Conservation (phyloP, 2,329 filamentous ascomycete species). For the Fusarium austroafricanum region DNA sequence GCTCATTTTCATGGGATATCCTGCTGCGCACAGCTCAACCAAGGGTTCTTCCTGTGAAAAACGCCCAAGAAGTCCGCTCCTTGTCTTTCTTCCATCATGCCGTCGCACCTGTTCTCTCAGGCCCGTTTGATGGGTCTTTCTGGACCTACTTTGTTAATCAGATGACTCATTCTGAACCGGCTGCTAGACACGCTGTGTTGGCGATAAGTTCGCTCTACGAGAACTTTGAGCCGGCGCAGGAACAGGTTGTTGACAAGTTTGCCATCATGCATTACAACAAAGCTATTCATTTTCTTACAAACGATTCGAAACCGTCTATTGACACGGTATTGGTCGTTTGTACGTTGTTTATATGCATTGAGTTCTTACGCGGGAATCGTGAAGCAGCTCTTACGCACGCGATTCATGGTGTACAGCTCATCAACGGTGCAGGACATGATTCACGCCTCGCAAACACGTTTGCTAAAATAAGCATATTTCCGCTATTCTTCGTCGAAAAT, state of each 20-base stretch:
- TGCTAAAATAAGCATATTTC: constrained; percentile 54
- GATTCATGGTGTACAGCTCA: constrained; percentile 53
- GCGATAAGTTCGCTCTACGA: constrained; percentile 57
- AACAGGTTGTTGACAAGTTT: constrained; percentile 32
- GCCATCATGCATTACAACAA: constrained; percentile 56
- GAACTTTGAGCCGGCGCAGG: constrained; percentile 39
- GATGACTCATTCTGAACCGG: constrained; percentile 52
- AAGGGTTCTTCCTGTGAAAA: constrained; percentile 32
- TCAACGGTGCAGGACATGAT: constrained; percentile 43
- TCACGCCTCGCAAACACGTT: constrained; percentile 53
- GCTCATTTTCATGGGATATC: constrained; percentile 51
- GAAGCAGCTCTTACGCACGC: constrained; percentile 53
- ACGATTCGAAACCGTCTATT: constrained; percentile 38
- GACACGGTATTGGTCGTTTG: constrained; percentile 55
- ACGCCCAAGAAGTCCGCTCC: constrained; percentile 48
- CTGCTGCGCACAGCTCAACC: constrained; percentile 46
- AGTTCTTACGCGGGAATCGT: constrained; percentile 54
- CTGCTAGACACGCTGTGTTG: constrained; percentile 53
- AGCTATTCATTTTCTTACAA: constrained; percentile 52
- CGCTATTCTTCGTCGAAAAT: constrained; percentile 52
- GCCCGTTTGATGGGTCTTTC: constrained; percentile 53
- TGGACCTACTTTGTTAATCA: constrained; percentile 57
- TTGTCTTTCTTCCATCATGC: constrained; percentile 54
- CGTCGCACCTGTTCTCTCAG: constrained; percentile 52
- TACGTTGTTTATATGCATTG: constrained; percentile 58